Percentiles rank a stretch among this genome's conserved stretches.
phyloP scores from a whole-genome alignment of 805 yeast genomes.

The Candida michaelii region DNA sequence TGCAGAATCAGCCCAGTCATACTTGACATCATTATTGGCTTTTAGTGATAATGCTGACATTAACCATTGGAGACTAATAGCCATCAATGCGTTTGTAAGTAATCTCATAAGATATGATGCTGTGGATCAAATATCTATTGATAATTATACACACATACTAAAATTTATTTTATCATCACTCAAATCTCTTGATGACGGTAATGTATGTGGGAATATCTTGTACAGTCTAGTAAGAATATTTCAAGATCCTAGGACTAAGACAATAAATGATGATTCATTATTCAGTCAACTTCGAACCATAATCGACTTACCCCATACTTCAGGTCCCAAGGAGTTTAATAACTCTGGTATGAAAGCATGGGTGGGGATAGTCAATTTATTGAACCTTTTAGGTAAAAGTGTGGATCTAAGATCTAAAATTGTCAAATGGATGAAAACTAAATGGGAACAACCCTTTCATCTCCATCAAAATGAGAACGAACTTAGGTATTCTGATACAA shows the following conservation, averaged over 20 bases:
- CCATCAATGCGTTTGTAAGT: constrained; percentile 10
- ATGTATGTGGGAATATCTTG: neutral
- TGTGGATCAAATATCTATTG: neutral
- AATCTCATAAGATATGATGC: neutral
- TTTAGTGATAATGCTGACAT: neutral
- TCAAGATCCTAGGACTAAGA: neutral
- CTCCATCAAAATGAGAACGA: neutral
- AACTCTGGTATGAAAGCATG: constrained; percentile 55
- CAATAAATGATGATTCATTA: constrained; percentile 37
- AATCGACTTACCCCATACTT: constrained; percentile 54
- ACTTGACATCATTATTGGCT: no score
- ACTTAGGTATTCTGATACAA: neutral
- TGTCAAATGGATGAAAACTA: constrained; percentile 51
- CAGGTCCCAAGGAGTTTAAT: constrained; percentile 55
- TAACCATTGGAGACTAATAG: constrained; percentile 9
- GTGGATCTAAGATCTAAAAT: constrained; percentile 29
- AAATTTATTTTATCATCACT: constrained; percentile 10
- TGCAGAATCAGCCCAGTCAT: no score
- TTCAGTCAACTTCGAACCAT: constrained; percentile 48
- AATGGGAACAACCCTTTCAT: constrained; percentile 36
- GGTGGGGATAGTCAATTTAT: constrained; percentile 23
- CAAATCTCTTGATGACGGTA: constrained; percentile 2
- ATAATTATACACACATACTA: neutral
- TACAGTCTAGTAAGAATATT: neutral
- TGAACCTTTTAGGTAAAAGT: constrained; percentile 24